Evolutionary conservation across 371 early-diverging fungal genomes (phyloP).

Genomic region (Furculomyces boomerangus): DNA sequence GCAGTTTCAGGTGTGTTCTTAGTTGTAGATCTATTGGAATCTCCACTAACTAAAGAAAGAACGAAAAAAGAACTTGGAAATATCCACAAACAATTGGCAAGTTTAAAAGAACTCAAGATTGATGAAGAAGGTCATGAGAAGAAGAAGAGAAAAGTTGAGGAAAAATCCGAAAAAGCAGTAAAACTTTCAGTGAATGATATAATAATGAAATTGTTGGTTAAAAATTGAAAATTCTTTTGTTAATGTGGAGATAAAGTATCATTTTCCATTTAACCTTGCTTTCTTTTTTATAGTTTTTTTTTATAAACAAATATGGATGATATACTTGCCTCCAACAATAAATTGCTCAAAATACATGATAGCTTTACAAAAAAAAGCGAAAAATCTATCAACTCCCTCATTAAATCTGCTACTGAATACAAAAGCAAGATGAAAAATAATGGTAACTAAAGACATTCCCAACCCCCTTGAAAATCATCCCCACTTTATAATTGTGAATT

Average conservation of each 20-base stretch:
- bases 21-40: slow-evolving; percentile 20
- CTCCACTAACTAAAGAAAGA: slow-evolving; percentile 10
- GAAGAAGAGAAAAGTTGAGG: not conserved
- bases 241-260: too few relatives aligned
- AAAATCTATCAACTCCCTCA: not conserved
- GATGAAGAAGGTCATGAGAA: not conserved
- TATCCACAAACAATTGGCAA: not conserved
- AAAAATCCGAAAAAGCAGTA: not conserved
- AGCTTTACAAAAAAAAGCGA: not conserved
- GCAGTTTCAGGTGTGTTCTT: slow-evolving; percentile 21
- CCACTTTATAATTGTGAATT: too few relatives aligned
- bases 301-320: not conserved
- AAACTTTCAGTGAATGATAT: not conserved
- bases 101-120: not conserved
- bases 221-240: too few relatives aligned
- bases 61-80: slow-evolving; percentile 7
- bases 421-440: too few relatives aligned
- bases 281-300: too few relatives aligned
- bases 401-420: not conserved
- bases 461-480: too few relatives aligned
- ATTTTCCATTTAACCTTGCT: too few relatives aligned
- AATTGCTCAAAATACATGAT: not conserved
- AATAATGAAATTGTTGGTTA: too few relatives aligned
- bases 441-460: too few relatives aligned
- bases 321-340: not conserved